Conservation (phyloP, 1,284 basidiomycete genomes). For the Cerrena zonata region DNA sequence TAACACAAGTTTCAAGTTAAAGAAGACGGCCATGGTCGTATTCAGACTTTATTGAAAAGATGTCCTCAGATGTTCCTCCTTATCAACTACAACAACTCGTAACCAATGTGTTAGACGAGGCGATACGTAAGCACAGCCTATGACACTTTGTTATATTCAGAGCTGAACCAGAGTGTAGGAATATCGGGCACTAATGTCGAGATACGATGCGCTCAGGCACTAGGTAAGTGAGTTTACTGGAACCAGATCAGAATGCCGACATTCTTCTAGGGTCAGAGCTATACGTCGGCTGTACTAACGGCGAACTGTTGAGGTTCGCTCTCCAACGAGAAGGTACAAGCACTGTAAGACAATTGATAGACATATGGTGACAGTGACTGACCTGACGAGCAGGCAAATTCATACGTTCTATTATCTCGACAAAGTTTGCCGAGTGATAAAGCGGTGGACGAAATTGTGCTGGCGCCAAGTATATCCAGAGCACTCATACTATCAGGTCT, state of each 20-base stretch:
- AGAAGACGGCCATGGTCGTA: no score
- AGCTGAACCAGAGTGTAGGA: slow-evolving; percentile 11
- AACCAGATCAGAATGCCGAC: slow-evolving; percentile 20
- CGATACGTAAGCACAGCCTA: slow-evolving; percentile 12
- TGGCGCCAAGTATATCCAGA: slow-evolving; percentile 69
- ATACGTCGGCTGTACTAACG: slow-evolving; percentile 69
- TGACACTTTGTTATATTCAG: not conserved
- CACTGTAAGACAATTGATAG: slow-evolving; percentile 43
- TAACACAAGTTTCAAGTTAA: no score
- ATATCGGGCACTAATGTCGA: slow-evolving; percentile 18
- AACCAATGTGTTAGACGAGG: slow-evolving; percentile 33
- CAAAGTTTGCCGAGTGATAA: slow-evolving; percentile 58
- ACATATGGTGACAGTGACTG: not conserved
- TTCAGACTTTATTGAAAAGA: no score
- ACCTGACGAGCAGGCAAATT: slow-evolving; percentile 41
- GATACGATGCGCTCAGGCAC: slow-evolving; percentile 32
- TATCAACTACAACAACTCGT: slow-evolving; percentile 54
- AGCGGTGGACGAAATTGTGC: slow-evolving; percentile 70
- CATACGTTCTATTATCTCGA: slow-evolving; percentile 63
- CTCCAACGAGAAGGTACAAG: slow-evolving; percentile 51
- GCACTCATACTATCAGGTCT: slow-evolving; percentile 69
- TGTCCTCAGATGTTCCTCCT: slow-evolving; percentile 56
- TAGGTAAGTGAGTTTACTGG: slow-evolving; percentile 22
- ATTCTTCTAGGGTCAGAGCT: slow-evolving; percentile 56
- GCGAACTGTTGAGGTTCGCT: slow-evolving; percentile 62